Evolutionary conservation across 805 yeast genomes (phyloP), one percentile per base, ranked within the genome.

Genomic region (Pichia sporocuriosa): DNA sequence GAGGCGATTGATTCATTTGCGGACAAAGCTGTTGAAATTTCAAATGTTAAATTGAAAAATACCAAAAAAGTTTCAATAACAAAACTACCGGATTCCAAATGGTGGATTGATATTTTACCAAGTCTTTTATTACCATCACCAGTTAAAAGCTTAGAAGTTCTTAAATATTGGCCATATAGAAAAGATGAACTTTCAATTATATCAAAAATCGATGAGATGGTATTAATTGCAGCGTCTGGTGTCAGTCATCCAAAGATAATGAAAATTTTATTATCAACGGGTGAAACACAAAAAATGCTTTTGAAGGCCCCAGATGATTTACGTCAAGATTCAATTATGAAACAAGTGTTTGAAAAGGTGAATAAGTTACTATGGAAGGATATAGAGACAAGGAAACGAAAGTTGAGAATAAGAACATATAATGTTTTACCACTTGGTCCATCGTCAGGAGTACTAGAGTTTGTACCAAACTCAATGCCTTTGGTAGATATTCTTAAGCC

Each of bases 321-420:
- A 39, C 67, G 97, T 39, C 98, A 94, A 62, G 99, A 93, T 63
- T 84, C 95, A 0, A 86, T 93, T 43, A 94, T 93, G 98, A 94
- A 90, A 58, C 97, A 93, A 57, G 97, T 90, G 1, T 93, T 94
- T 59, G 82, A 73, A 17, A 85, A 88, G 53, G 96, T 88, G 13
- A 88, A 89, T 54, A 61, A 67, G 12, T 72, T 87, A 28, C 69
- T 90, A 42, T 58, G 51, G 10, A 65, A 65, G 20, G 78, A 84
- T 53, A 69, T 69, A 39, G 75, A 73, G 25, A 69, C 90, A 0
- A 58, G 79, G 21, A 69, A 64, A 38, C 59, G 89, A n/a, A 61
- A 67, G 2, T 63, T 90, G 43, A 66, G 73, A 3, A 73, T 93
- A 1, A 64, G 95, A 37, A 88, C 97, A 0, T 93, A 93, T 61